A percentile compares a stretch with the other conserved stretches of the same genome.
phyloP scores from a whole-genome alignment of 768 basidiomycete genomes.

The Xerocomus potaroensis region DNA sequence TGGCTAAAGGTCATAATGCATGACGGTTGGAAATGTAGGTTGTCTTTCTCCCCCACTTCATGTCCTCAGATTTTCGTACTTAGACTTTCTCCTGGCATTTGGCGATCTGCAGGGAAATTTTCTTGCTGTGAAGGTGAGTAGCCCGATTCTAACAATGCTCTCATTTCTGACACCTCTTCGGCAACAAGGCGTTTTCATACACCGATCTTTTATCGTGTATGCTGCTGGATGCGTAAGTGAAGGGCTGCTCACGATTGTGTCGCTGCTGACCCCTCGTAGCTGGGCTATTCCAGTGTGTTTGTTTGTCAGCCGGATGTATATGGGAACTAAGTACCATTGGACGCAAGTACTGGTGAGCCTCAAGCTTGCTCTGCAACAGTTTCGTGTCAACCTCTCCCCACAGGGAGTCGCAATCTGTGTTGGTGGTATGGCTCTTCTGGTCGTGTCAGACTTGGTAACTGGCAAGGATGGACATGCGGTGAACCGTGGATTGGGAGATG shows the following conservation, averaged over 20 bases:
- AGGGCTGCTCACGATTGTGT: not conserved
- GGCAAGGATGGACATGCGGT: conserved; percentile 67
- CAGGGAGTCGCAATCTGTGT: conserved; percentile 72
- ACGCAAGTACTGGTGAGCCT: conserved; percentile 65
- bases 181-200: conserved; percentile 65
- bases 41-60: too few relatives aligned
- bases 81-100: conserved; percentile 75
- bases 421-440: conserved; percentile 70
- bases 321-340: conserved; percentile 76
- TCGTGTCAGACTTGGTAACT: conserved; percentile 71
- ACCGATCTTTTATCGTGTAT: conserved; percentile 86
- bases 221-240: conserved; percentile 77
- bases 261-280: conserved; percentile 32
- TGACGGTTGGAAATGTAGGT: conserved; percentile 89
- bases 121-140: conserved; percentile 65
- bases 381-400: not conserved
- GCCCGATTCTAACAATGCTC: not conserved
- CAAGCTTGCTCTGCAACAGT: not conserved
- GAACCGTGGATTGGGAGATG: conserved; percentile 68
- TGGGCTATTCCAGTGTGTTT: conserved; percentile 89
- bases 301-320: conserved; percentile 74
- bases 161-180: not conserved
- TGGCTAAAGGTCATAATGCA: conserved; percentile 67
- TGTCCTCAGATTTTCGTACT: not conserved
- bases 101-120: conserved; percentile 86